Conservation (phyloP, 306 rosid genomes). For the Vigna unguiculata region DNA sequence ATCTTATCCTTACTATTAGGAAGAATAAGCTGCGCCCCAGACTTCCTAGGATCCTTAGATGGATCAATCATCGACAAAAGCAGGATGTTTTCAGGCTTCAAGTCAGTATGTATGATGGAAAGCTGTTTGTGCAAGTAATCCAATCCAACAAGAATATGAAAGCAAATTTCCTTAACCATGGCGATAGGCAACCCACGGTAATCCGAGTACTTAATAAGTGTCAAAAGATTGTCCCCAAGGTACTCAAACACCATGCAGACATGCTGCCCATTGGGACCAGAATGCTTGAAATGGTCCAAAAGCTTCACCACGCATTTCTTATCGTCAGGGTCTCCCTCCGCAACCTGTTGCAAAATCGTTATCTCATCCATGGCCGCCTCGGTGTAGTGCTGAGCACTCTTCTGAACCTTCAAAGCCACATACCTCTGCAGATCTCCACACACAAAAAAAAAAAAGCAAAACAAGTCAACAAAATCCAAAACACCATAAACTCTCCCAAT, state of each 20-base stretch:
- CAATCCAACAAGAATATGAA: constrained; percentile 85
- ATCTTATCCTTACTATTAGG: constrained; percentile 65
- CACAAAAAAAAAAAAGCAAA: constrained; percentile 1
- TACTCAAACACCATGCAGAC: constrained; percentile 97
- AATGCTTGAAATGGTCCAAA: constrained; percentile 95
- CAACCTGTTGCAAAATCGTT: constrained; percentile 88
- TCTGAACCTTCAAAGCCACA: constrained; percentile 94
- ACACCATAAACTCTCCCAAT: not conserved
- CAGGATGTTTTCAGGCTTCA: constrained; percentile 92
- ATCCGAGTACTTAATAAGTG: constrained; percentile 85
- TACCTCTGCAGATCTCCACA: constrained; percentile 65
- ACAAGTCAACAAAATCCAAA: not conserved
- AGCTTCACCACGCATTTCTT: constrained; percentile 94
- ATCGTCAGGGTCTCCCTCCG: constrained; percentile 86
- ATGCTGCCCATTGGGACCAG: constrained; percentile 95
- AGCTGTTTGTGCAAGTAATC: constrained; percentile 96
- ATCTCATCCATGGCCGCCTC: constrained; percentile 99
- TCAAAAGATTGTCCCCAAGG: constrained; percentile 91
- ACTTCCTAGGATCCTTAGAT: constrained; percentile 81
- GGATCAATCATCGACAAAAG: constrained; percentile 81
- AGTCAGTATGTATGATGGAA: constrained; percentile 92
- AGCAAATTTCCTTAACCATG: constrained; percentile 91
- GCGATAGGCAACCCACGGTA: constrained; percentile 83
- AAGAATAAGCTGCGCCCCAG: constrained; percentile 73
- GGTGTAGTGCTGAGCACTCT: constrained; percentile 97